Conservation (phyloP, 352 stramenopile species). For the Globisporangium yorkense region DNA sequence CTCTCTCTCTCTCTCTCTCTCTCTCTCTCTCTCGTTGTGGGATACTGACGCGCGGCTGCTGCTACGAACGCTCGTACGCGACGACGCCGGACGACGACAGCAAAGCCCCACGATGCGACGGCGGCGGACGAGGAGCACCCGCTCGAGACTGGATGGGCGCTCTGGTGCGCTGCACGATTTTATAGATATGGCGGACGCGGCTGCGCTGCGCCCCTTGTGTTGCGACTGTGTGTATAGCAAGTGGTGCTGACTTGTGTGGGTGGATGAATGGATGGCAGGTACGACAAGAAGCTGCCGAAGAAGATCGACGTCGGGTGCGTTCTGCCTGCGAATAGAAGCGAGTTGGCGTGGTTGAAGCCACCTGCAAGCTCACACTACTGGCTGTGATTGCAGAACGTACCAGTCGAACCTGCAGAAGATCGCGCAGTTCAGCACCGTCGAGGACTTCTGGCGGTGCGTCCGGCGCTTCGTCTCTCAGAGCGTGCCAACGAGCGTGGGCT, state of each 20-base stretch:
- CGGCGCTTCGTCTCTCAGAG: not conserved
- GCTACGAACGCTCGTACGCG: too few species aligned
- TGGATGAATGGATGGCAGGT: constrained; percentile 47
- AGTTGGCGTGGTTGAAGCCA: too few species aligned
- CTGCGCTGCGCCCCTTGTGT: not conserved
- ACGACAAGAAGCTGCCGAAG: constrained; percentile 92
- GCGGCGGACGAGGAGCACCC: constrained; percentile 67
- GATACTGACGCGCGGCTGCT: not conserved
- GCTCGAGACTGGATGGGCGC: constrained; percentile 85
- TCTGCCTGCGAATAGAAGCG: not conserved
- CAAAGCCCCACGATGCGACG: constrained; percentile 11
- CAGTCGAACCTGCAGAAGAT: constrained; percentile 85
- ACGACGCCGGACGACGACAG: not conserved
- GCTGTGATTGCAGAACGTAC: constrained; percentile 40
- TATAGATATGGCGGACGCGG: not conserved
- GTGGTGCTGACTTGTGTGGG: constrained; percentile 1
- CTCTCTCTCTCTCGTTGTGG: not conserved
- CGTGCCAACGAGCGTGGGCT: too few species aligned
- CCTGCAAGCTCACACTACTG: not conserved
- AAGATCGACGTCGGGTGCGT: constrained; percentile 84
- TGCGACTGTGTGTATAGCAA: too few species aligned
- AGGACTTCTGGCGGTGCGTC: constrained; percentile 89
- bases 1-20: not conserved
- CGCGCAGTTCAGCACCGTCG: constrained; percentile 87
- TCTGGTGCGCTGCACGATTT: constrained; percentile 51